Percentiles rank a stretch among this genome's conserved stretches.
Evolutionary conservation across 78 protist species (phyloP).

Genomic region (Paulinella micropora): DNA sequence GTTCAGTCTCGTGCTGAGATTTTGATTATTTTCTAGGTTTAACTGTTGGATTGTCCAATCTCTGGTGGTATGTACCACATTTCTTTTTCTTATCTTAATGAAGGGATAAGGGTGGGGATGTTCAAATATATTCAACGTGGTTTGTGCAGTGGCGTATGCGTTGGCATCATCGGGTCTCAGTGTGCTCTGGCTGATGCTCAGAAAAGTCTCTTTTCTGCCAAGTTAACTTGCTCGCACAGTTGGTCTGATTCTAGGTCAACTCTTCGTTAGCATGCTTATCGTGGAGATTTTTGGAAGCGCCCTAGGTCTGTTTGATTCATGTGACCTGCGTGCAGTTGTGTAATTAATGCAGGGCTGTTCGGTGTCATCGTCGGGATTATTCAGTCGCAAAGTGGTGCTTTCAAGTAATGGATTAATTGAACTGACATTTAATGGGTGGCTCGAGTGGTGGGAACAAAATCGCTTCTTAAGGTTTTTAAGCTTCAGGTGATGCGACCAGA

Average conservation of each 20-base stretch:
- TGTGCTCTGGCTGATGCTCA: constrained; percentile 94
- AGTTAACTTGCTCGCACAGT: too few species aligned
- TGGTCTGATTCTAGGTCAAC: too few species aligned
- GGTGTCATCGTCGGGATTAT: constrained; percentile 6
- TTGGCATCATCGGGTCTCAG: constrained; percentile 72
- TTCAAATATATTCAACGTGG: too few species aligned
- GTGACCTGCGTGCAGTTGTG: too few species aligned
- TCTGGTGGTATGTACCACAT: background rate
- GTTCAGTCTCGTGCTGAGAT: too few species aligned
- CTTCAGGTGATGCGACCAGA: too few species aligned
- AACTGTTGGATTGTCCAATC: background rate
- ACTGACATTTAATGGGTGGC: too few species aligned
- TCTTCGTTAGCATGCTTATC: constrained; percentile 70
- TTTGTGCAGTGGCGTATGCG: constrained; percentile 24
- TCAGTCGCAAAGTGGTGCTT: background rate
- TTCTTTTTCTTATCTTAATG: background rate
- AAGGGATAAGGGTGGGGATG: background rate
- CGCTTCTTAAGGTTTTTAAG: too few species aligned
- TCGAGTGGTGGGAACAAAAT: too few species aligned
- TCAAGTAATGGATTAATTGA: too few species aligned
- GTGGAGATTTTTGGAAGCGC: constrained; percentile 5
- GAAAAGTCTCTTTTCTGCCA: constrained; percentile 49
- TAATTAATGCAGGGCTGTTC: too few species aligned
- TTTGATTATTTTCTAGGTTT: too few species aligned
- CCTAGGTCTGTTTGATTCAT: background rate